phyloP scores from a whole-genome alignment of 2,329 filamentous ascomycete genomes.

The Aspergillus candidus region DNA sequence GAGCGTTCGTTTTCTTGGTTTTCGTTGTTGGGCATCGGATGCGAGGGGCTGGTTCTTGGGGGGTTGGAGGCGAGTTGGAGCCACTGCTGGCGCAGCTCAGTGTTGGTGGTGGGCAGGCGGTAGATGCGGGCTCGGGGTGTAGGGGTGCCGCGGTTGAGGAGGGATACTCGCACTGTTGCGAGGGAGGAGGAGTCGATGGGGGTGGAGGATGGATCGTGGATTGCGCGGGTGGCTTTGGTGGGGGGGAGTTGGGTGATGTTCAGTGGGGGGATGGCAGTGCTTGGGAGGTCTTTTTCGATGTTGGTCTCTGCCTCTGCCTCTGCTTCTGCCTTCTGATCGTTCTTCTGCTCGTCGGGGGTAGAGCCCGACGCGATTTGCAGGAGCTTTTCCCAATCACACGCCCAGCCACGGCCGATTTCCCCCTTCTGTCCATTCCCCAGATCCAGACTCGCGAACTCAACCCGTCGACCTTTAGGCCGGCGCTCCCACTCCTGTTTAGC shows the following conservation, averaged over 20 bases:
- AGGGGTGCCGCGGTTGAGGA: constrained; percentile 65
- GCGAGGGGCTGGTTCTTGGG: not conserved
- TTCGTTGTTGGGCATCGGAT: constrained; percentile 1
- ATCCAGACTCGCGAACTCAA: constrained; percentile 67
- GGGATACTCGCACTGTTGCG: constrained; percentile 60
- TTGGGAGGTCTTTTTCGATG: constrained; percentile 6
- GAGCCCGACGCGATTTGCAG: constrained; percentile 35
- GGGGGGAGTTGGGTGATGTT: constrained; percentile 38
- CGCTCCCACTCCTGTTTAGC: constrained; percentile 64
- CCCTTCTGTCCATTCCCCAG: constrained; percentile 69
- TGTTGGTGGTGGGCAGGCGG: constrained; percentile 59
- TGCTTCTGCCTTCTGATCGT: constrained; percentile 1
- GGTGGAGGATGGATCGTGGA: constrained; percentile 14
- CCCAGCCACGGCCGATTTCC: constrained; percentile 75
- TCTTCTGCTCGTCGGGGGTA: not conserved
- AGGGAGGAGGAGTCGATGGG: constrained; percentile 31
- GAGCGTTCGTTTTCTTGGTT: constrained; percentile 18
- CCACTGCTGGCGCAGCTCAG: constrained; percentile 63
- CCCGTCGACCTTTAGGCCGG: constrained; percentile 73
- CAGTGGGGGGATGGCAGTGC: constrained; percentile 19
- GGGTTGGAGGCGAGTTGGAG: constrained; percentile 49
- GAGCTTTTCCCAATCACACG: constrained; percentile 76
- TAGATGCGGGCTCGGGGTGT: constrained; percentile 74
- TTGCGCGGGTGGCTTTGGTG: constrained; percentile 24
- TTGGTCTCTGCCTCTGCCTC: constrained; percentile 11